These are phyloP conservation scores for Nicotiana paniculata DNA, from an alignment of 257 asterid species.

Conservation along the genomic window DNA sequence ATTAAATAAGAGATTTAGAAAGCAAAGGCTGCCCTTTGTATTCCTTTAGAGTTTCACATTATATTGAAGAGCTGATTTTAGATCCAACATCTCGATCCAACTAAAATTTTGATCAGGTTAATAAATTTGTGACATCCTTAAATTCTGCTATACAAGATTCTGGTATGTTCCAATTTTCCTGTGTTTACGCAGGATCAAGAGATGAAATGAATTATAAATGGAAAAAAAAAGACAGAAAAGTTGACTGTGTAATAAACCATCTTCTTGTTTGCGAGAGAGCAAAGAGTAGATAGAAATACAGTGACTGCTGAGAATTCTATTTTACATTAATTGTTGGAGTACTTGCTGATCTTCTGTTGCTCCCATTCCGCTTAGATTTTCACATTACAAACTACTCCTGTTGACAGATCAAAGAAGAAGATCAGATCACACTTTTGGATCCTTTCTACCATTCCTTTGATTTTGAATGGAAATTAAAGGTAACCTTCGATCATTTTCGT, in stretches of 20 bases:
- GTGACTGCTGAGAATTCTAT: neutral
- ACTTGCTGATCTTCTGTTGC: neutral
- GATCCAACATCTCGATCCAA: neutral
- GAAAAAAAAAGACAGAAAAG: neutral
- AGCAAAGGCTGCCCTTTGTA: too few relatives aligned
- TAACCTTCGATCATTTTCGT: slow-evolving; percentile 15
- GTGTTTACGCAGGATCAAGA: neutral
- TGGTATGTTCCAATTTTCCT: neutral
- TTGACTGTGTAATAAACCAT: neutral
- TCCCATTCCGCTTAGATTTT: neutral
- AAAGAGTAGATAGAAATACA: too few relatives aligned
- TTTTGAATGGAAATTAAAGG: slow-evolving; percentile 30
- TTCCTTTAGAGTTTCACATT: neutral
- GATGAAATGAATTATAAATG: too few relatives aligned
- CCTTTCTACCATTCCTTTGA: slow-evolving; percentile 47
- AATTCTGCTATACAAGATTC: neutral
- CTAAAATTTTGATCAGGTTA: too few relatives aligned
- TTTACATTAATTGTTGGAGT: neutral
- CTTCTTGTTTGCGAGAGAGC: neutral
- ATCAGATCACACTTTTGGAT: slow-evolving; percentile 59
- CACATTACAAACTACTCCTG: neutral
- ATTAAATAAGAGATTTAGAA: too few relatives aligned
- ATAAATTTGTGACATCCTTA: neutral
- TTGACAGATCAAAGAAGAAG: slow-evolving; percentile 75
- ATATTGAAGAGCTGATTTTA: neutral